phyloP scores from a whole-genome alignment of 768 basidiomycete species.

The Jaapia argillacea region DNA sequence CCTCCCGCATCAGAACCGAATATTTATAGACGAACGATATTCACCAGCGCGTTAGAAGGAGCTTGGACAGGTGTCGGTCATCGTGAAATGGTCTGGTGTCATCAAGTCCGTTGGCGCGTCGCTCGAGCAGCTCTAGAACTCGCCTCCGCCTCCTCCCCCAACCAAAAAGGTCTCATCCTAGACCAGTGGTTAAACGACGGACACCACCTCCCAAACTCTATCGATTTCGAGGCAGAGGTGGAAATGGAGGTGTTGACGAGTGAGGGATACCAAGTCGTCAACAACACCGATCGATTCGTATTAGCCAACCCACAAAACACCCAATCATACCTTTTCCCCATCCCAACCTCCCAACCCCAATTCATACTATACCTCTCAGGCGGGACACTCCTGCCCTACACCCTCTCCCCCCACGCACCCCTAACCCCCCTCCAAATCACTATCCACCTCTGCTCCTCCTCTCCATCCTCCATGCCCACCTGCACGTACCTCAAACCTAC shows the following conservation, averaged over 20 bases:
- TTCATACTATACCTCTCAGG: constrained; percentile 52
- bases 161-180: constrained; percentile 28
- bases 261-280: constrained; percentile 25
- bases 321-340: constrained; percentile 43
- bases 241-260: constrained; percentile 1
- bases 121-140: constrained; percentile 74
- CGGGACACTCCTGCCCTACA: constrained; percentile 31
- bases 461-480: neutral
- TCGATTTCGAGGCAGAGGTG: neutral
- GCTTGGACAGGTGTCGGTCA: constrained; percentile 95
- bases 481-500: constrained; percentile 10
- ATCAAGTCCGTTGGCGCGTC: constrained; percentile 87
- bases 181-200: constrained; percentile 67
- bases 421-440: constrained; percentile 37
- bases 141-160: constrained; percentile 19
- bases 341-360: constrained; percentile 13
- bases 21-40: constrained; percentile 52
- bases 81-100: constrained; percentile 97
- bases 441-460: constrained; percentile 34
- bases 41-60: constrained; percentile 83
- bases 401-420: constrained; percentile 31
- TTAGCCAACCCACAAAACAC: constrained; percentile 32
- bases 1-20: constrained; percentile 13
- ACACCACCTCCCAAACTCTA: neutral
- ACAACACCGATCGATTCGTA: constrained; percentile 26